phyloP scores from a whole-genome alignment of 2,329 filamentous ascomycete genomes.

The Nannizziopsis barbatae region DNA sequence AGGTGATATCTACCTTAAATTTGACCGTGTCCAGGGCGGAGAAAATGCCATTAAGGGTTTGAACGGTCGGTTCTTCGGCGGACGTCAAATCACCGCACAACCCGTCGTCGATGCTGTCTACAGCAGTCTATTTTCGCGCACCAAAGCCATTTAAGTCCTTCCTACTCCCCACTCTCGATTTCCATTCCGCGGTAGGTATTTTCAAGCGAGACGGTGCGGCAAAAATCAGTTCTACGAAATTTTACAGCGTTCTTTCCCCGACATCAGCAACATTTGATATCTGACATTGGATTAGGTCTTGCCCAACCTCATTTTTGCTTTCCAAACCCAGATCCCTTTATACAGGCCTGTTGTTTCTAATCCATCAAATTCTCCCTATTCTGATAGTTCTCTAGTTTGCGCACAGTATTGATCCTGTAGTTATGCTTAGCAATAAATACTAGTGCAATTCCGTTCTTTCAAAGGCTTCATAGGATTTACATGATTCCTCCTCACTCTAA shows the following conservation, averaged over 20 bases:
- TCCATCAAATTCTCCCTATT: too few species aligned
- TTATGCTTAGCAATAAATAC: too few species aligned
- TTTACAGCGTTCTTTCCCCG: background rate
- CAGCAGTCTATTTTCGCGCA: conserved; percentile 86
- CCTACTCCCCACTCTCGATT: background rate
- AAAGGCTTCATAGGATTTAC: too few species aligned
- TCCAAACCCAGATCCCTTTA: conserved; percentile 4
- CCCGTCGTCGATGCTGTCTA: conserved; percentile 98
- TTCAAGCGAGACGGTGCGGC: conserved; percentile 12
- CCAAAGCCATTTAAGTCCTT: conserved; percentile 57
- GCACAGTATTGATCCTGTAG: too few species aligned
- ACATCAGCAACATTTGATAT: conserved; percentile 3
- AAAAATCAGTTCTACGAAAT: background rate
- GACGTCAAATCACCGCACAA: conserved; percentile 81
- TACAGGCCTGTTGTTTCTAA: too few species aligned
- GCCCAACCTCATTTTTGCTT: conserved; percentile 3
- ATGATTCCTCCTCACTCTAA: too few species aligned
- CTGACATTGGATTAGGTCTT: conserved; percentile 11
- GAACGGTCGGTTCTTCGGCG: conserved; percentile 92
- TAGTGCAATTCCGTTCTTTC: too few species aligned
- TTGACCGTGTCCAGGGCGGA: conserved; percentile 86
- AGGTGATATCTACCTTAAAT: conserved; percentile 97
- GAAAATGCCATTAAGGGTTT: conserved; percentile 97
- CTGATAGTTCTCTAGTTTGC: too few species aligned
- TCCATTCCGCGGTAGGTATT: conserved; percentile 22